phyloP scores from a whole-genome alignment of 441 rosid species.

The Euphorbia schlechtendalii region DNA sequence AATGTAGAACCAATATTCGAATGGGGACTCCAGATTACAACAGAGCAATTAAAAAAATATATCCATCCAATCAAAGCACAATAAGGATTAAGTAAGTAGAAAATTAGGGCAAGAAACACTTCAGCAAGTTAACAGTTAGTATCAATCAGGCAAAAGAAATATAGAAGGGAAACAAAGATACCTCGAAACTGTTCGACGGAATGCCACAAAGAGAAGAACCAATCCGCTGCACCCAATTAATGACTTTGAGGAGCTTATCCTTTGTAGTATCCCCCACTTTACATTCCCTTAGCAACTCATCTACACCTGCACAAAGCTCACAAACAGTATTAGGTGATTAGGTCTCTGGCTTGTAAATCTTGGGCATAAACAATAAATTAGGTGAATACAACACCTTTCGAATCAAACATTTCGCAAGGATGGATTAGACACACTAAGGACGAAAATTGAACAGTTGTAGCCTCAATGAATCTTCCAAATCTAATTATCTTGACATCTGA shows the following conservation, averaged over 20 bases:
- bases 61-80: not conserved
- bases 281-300: slow-evolving; percentile 26
- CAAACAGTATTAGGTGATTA: not conserved
- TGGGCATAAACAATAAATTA: not conserved
- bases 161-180: slow-evolving; percentile 14
- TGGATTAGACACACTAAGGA: slow-evolving; percentile 30
- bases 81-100: not conserved
- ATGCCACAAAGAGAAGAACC: slow-evolving; percentile 21
- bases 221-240: slow-evolving; percentile 39
- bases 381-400: slow-evolving; percentile 28
- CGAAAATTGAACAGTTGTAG: slow-evolving; percentile 41
- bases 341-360: not conserved
- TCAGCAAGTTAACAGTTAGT: not conserved
- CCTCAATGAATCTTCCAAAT: slow-evolving; percentile 34
- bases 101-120: not conserved
- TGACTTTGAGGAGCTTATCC: slow-evolving; percentile 41
- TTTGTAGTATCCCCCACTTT: slow-evolving; percentile 25
- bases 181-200: slow-evolving; percentile 13
- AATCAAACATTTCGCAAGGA: slow-evolving; percentile 26
- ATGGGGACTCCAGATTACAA: not conserved
- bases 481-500: slow-evolving; percentile 47
- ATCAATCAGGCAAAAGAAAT: not conserved
- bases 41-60: not conserved
- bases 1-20: not conserved
- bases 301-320: slow-evolving; percentile 26